Percentiles rank a stretch among this genome's conserved stretches.
Conservation (phyloP, 2,329 filamentous ascomycete genomes). For the Fusarium nygamai region DNA sequence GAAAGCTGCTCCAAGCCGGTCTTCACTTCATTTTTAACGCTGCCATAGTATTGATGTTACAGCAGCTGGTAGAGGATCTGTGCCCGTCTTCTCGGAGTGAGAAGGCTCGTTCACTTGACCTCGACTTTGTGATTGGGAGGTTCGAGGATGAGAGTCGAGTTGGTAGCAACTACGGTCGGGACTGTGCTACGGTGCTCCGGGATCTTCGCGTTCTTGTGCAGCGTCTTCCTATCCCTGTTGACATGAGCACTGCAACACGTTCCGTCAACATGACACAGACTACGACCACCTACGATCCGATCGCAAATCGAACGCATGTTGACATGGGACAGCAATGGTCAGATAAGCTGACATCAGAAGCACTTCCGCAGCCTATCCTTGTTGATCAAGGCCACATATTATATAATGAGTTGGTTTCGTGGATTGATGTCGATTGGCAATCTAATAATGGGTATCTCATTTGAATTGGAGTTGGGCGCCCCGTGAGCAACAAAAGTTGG, state of each 20-base stretch:
- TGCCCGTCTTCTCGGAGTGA: slow-evolving; percentile 38
- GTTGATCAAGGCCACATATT: slow-evolving; percentile 46
- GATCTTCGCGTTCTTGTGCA: slow-evolving; percentile 52
- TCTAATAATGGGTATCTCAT: slow-evolving; percentile 43
- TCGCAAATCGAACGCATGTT: slow-evolving; percentile 26
- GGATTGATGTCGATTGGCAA: slow-evolving; percentile 52
- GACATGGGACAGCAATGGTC: slow-evolving; percentile 39
- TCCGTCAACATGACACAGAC: slow-evolving; percentile 12
- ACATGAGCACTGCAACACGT: background rate
- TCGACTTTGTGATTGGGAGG: slow-evolving; percentile 54
- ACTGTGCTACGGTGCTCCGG: slow-evolving; percentile 52
- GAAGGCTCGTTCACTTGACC: slow-evolving; percentile 42
- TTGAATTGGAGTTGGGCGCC: slow-evolving; percentile 2
- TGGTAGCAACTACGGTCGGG: slow-evolving; percentile 51
- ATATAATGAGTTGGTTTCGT: slow-evolving; percentile 50
- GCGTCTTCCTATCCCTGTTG: slow-evolving; percentile 44
- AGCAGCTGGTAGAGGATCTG: slow-evolving; percentile 53
- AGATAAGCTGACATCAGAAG: slow-evolving; percentile 30
- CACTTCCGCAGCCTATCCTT: slow-evolving; percentile 40
- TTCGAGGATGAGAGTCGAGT: slow-evolving; percentile 53
- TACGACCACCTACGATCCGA: slow-evolving; percentile 29
- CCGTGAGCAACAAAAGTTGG: background rate
- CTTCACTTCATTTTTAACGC: slow-evolving; percentile 63
- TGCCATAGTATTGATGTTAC: slow-evolving; percentile 58
- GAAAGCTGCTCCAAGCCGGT: slow-evolving; percentile 55